Evolutionary conservation across 495 filamentous ascomycete species (phyloP), one percentile per base, ranked within the genome.

Genomic region (Melanomma pulvis-pyrius): DNA sequence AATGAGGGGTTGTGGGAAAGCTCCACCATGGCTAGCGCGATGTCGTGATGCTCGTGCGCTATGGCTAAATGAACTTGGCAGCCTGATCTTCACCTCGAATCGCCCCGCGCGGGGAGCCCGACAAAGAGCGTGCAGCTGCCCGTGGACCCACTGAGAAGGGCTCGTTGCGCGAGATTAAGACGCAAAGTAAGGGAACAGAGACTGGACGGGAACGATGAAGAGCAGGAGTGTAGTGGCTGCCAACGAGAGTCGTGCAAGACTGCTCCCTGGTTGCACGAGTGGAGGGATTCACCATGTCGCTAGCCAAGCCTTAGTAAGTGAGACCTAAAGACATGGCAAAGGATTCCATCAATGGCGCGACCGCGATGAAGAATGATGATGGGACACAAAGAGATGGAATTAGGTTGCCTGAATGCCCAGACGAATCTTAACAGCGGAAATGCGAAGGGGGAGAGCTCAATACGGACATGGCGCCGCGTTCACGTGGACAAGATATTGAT

Each of bases 41-140:
- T 65, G 63, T 59, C 63, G 63, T 65, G 63, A 65, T 65, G 55
- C 5, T 8, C 26, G 29, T 52, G 63, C 28, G 28, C 21, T 1
- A 65, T 59, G 41, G 48, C 19, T 50, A 50, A 50, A 50, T 50
- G 48, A 24, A 15, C 48, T 50, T 50, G 48, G 48, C 48, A 25
- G 21, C 19, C 48, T 17, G 48, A 28, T 28, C 19, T 8, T 50
- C 21, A 50, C 9, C 48, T 19, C 7, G 2, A 11, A 50, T 28
- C 48, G 7, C 21, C 48, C 25, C 48, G 22, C 48, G n/a, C 9
- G 13, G 17, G 39, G 39, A 44, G 13, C 12, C 12, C 30, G 30
- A 34, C 5, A 34, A 15, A 44, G 8, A n/a, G 8, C 17, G 39
- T 44, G 39, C 17, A 15, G n/a, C 39, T 15, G n/a, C n/a, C n/a